Evolutionary conservation across 75 land plant species (phyloP).

Genomic region (Chamaecyparis obtusa): DNA sequence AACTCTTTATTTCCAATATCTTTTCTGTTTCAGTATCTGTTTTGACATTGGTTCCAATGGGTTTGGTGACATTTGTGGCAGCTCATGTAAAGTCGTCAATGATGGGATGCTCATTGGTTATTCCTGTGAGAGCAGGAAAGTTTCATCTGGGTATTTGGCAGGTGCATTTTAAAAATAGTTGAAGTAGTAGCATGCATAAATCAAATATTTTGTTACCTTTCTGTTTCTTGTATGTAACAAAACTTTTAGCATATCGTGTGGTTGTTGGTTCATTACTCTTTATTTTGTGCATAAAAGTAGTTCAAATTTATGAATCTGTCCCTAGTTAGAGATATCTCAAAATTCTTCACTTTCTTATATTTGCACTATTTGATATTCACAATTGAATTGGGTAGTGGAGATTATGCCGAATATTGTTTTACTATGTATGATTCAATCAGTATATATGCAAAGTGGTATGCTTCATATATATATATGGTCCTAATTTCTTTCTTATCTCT

Average conservation of each 20-base stretch:
- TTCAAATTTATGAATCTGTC: background rate
- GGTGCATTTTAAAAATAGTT: slow-evolving; percentile 18
- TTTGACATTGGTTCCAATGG: background rate
- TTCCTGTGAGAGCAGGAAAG: slow-evolving; percentile 43
- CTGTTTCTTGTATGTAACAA: background rate
- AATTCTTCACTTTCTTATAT: no score
- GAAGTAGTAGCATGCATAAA: background rate
- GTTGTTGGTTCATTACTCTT: background rate
- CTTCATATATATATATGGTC: no score
- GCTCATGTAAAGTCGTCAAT: slow-evolving; percentile 55
- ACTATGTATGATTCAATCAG: no score
- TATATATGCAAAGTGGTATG: no score
- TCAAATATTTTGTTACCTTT: background rate
- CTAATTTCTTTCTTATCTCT: no score
- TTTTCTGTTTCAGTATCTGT: background rate
- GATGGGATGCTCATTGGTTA: slow-evolving; percentile 49
- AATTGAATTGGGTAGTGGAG: no score
- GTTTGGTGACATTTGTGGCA: slow-evolving; percentile 12
- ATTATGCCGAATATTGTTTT: no score
- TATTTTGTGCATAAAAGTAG: background rate
- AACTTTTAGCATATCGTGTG: background rate
- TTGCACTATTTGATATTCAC: no score
- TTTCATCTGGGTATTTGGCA: slow-evolving; percentile 51
- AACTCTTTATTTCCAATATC: background rate
- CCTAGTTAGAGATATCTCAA: no score